These are phyloP conservation scores for Trypanosoma theileri DNA, from an alignment of 208 protist species.

Conservation along the genomic window DNA sequence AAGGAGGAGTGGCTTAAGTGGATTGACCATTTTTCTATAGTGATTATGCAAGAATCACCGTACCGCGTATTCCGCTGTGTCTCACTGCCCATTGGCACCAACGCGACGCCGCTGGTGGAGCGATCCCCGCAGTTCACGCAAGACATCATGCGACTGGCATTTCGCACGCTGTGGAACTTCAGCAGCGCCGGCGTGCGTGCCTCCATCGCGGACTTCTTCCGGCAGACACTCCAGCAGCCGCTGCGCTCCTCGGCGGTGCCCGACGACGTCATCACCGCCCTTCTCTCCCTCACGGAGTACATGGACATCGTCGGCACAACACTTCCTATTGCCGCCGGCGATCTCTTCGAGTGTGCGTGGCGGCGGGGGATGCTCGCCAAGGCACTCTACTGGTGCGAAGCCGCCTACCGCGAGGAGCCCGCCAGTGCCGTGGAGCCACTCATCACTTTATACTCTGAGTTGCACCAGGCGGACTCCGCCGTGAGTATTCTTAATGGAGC, in stretches of 20 bases:
- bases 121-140: constrained; percentile 62
- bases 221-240: constrained; percentile 58
- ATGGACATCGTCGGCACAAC: constrained; percentile 84
- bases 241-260: constrained; percentile 59
- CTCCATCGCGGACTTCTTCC: constrained; percentile 62
- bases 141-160: constrained; percentile 65
- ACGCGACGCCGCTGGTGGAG: constrained; percentile 67
- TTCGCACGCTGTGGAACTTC: constrained; percentile 80
- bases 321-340: constrained; percentile 57
- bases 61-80: constrained; percentile 86
- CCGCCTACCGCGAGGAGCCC: constrained; percentile 75
- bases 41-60: constrained; percentile 80
- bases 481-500: constrained; percentile 75
- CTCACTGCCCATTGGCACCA: constrained; percentile 57
- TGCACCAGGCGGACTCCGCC: constrained; percentile 77
- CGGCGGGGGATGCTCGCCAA: constrained; percentile 87
- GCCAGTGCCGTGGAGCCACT: constrained; percentile 69
- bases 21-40: constrained; percentile 62
- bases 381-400: constrained; percentile 86
- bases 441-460: constrained; percentile 77
- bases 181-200: constrained; percentile 55
- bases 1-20: constrained; percentile 85
- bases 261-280: constrained; percentile 62
- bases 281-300: constrained; percentile 81
- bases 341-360: constrained; percentile 82